Evolutionary conservation across 176 grass and related monocot species (phyloP).

Genomic region (Triticum monococcum): DNA sequence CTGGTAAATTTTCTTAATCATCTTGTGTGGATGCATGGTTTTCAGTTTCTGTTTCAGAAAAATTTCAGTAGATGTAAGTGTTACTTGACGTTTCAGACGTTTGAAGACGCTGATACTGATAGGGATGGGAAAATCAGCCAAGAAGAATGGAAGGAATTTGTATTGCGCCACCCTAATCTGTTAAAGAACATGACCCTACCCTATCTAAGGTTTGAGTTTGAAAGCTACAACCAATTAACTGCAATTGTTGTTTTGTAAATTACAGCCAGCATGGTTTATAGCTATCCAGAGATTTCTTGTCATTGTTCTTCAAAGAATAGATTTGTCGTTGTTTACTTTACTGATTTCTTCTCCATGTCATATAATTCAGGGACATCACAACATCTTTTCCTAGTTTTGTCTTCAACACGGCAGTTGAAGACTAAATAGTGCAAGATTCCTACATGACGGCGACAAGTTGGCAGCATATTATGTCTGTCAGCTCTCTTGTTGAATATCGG

Average conservation of each 20-base stretch:
- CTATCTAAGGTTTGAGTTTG: neutral
- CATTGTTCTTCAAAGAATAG: too few species aligned
- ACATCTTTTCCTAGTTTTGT: slow-evolving; percentile 84
- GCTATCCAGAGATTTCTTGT: neutral
- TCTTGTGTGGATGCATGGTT: neutral
- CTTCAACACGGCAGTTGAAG: slow-evolving; percentile 78
- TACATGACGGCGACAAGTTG: neutral
- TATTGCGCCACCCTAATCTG: slow-evolving; percentile 52
- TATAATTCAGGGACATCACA: slow-evolving; percentile 70
- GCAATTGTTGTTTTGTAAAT: neutral
- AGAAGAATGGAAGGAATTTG: slow-evolving; percentile 88
- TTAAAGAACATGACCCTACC: slow-evolving; percentile 92
- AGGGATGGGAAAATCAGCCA: slow-evolving; percentile 74
- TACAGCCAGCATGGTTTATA: neutral
- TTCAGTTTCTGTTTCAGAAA: slow-evolving; percentile 42
- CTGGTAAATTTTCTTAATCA: neutral
- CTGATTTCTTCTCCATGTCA: neutral
- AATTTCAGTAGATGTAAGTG: neutral
- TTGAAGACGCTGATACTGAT: slow-evolving; percentile 76
- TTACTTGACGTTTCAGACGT: slow-evolving; percentile 51
- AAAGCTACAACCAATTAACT: neutral
- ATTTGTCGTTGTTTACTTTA: too few species aligned
- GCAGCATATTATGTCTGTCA: slow-evolving; percentile 3
- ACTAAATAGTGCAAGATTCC: slow-evolving; percentile 27
- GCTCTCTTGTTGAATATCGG: neutral